Base-by-base conservation (phyloP, 2,329 filamentous ascomycete genomes). In the Trichoderma oligosporum region DNA sequence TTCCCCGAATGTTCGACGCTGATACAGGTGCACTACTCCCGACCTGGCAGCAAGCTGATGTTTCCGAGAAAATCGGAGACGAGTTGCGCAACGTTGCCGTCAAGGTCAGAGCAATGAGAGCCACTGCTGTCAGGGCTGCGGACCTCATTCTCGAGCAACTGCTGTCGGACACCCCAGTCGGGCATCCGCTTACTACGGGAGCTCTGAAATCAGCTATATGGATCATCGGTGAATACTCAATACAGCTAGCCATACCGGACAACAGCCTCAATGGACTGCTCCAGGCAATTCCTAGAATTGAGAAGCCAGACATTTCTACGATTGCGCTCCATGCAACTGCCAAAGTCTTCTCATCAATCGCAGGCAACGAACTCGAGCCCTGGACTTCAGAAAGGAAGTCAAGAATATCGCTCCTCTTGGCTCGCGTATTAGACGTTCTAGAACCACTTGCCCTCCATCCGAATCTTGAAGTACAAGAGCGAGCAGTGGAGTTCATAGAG, bases 21-120 rank as follows among this genome's bases (percentile, higher is more conserved):
- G 75, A 77, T 38, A 58, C 68, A 7, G 68, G 72, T 8, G 63
- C 67, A 2, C 61, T 68, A 8, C 61, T 67, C 12, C 64, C 65
- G 11, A 64, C 65, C 22, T 63, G 52, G 7, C 58, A 47, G 8
- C 46, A 63, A 7, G 45, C 73, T 18, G 79, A 81, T 54, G 77
- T 90, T 7, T 86, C 87, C 0, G 82, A 86, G 63, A 82, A 76
- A 54, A 91, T 97, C 65, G 94, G 93, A 16, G 82, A 84, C 35
- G 93, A 99, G 73, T 74, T 99, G 27, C 86, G 91, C 49, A 97
- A 93, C 65, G 83, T 99, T 51, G 89, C 93, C 1, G 91, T 97
- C 51, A 90, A 96, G 65, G 94, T 99, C 22, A 88, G 86, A 69
- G 91, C 86, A 38, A 85, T 97, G 66, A 83, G 94, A 52, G 75